A percentile compares a stretch with the other conserved stretches of the same genome.
phyloP scores from a whole-genome alignment of 345 rosid species.

The Aquilaria malaccensis region DNA sequence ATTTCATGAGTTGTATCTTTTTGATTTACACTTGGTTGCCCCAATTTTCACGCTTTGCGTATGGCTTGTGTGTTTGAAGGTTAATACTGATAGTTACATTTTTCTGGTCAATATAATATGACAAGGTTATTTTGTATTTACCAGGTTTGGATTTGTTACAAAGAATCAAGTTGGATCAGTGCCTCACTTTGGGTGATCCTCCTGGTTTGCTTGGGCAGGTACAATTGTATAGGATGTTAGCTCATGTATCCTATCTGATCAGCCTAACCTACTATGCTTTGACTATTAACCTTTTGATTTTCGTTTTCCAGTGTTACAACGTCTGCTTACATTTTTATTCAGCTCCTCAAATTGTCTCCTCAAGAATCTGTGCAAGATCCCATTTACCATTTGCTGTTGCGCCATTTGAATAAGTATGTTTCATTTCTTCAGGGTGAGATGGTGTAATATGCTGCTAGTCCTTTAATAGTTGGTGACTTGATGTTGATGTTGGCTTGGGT shows the following conservation, averaged over 20 bases:
- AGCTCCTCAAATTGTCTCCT: conserved; percentile 58
- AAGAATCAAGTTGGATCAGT: conserved; percentile 39
- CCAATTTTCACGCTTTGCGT: background rate
- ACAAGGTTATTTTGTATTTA: background rate
- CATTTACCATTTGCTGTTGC: conserved; percentile 54
- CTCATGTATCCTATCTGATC: background rate
- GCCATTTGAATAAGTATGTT: conserved; percentile 42
- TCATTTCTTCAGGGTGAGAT: conserved; percentile 6
- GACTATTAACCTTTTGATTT: background rate
- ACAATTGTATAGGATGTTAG: background rate
- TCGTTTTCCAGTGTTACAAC: conserved; percentile 41
- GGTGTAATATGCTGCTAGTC: background rate
- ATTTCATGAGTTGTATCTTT: background rate
- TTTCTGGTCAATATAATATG: background rate
- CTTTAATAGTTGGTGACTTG: background rate
- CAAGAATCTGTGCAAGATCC: conserved; percentile 63
- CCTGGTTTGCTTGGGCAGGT: conserved; percentile 71
- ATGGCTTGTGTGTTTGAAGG: background rate
- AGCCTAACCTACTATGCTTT: background rate
- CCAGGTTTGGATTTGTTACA: conserved; percentile 77
- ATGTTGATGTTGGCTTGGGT: no score
- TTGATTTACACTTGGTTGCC: background rate
- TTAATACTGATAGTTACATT: background rate
- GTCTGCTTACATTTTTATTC: conserved; percentile 54
- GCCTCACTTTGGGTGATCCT: conserved; percentile 52